Base-by-base conservation (phyloP, 2,329 filamentous ascomycete species). In the Proliferodiscus dingleyae region DNA sequence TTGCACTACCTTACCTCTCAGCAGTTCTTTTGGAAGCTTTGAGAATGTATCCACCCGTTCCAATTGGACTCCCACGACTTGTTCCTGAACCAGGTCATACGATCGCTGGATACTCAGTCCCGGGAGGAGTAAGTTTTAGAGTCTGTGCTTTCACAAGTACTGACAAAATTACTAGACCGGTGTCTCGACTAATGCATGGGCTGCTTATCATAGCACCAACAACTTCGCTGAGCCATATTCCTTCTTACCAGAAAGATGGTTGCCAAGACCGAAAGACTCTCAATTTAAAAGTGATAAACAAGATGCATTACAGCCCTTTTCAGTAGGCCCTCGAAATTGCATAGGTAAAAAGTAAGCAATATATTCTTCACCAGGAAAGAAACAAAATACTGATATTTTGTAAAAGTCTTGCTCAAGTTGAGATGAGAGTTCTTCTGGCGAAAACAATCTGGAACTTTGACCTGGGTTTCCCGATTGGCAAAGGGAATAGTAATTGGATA, bases 11-110 rank as follows among this genome's bases (percentile, higher is more conserved):
- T 3, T 77, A 74, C 46, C 62, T 78, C 11, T 66, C 71, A 45
- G 73, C 73, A 0, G 69, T 71, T 5, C 66, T 77, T 26, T 68
- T 68, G 39, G 74, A 77, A 49, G 68, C 66, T 0, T 57, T 76
- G 11, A 64, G 74, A 1, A 63, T 75, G 15, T 66, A 65, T 46
- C 68, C 71, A 3, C 71, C 72, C 0, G 65, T 71, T 45, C 19
- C 63, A 60, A 19, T 61, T 57, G n/a, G 37, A 52, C 10, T 50
- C 1, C 34, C 48, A 0, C 26, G 49, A 0, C 52, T 65, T 2
- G 47, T 49, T 5, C 50, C 50, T 15, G 23, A 38, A n/a, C 47
- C 41, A 15, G 47, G 50, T 2, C 44, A 47, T 42, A 41, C 30
- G 29, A 37, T 34, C 33, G 24, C 21, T 29, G 44, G 44, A 3